Evolutionary conservation across 306 rosid species (phyloP), one percentile per base, ranked within the genome.

Genomic region (Sophora flavescens): DNA sequence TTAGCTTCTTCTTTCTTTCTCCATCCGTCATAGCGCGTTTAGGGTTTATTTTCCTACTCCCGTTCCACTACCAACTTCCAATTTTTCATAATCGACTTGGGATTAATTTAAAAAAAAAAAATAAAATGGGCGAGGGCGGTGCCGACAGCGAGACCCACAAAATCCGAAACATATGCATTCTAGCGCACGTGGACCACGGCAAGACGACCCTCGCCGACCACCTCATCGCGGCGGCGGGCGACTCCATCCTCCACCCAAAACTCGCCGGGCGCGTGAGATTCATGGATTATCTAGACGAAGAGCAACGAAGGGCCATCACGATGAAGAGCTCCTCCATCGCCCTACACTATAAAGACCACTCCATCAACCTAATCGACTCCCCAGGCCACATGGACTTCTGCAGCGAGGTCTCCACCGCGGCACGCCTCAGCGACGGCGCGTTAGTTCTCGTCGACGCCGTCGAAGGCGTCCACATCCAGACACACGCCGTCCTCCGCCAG

Each of bases 351-450:
- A 28, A 44, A 57, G 70, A 48, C 50, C 61, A 88, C 77, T 75
- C 94, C 17, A 15, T 94, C 32, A 94, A 92, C 84, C 93, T 91
- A 39, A 94, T 91, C 33, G 98, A 94, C 69, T 91, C 98, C 10
- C 98, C 97, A 0, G 98, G 98, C 2, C 98, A 94, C 63, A 90
- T 91, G 79, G 98, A 94, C 74, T 94, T 93, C 72, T 94, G 96
- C 80, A 80, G 96, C 72, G 97, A 94, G 74, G 98, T 94, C 15
- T 94, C 98, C 56, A 91, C 97, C 11, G 97, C 98, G 39, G 98
- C 97, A 0, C 85, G 98, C 5, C 72, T 91, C 26, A 90, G 93
- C 70, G 97, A 94, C 60, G 98, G 96, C 26, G 98, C 97, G 0
- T 83, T 94, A 63, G 71, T 94, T 50, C 80, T 94, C 35, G 98